Evolutionary conservation across 2,329 filamentous ascomycete species (phyloP).

Genomic region (Chaetoscypha palmicola): DNA sequence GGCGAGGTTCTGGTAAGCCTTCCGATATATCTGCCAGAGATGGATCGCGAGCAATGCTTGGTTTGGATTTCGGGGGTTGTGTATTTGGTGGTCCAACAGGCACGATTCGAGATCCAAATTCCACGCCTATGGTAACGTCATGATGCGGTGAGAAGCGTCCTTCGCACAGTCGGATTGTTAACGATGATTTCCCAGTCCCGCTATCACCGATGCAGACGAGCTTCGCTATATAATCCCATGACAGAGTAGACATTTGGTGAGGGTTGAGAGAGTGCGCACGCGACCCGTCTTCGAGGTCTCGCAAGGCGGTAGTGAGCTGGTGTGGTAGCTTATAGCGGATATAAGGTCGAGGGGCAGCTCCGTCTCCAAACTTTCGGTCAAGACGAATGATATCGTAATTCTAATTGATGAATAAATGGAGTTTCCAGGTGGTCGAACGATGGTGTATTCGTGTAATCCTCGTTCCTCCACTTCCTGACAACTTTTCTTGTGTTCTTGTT

Average conservation of each 20-base stretch:
- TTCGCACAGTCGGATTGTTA: slow-evolving; percentile 93
- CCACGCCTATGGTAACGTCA: slow-evolving; percentile 97
- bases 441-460: no score
- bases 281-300: slow-evolving; percentile 2
- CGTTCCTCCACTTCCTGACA: no score
- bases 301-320: no score
- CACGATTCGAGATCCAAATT: slow-evolving; percentile 90
- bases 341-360: no score
- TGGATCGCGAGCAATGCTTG: slow-evolving; percentile 25
- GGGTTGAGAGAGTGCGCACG: slow-evolving; percentile 5
- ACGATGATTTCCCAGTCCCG: slow-evolving; percentile 88
- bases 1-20: slow-evolving; percentile 49
- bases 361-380: no score
- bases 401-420: no score
- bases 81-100: slow-evolving; percentile 75
- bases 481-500: no score
- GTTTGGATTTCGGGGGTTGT: slow-evolving; percentile 41
- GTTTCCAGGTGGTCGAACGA: no score
- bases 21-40: slow-evolving; percentile 26
- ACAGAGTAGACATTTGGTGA: slow-evolving; percentile 49
- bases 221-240: slow-evolving; percentile 99
- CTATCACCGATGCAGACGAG: slow-evolving; percentile 97
- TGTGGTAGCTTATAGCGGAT: no score
- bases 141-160: slow-evolving; percentile 90
- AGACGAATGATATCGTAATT: no score